Conservation (phyloP, 495 filamentous ascomycete species). For the Penicillium angulare region DNA sequence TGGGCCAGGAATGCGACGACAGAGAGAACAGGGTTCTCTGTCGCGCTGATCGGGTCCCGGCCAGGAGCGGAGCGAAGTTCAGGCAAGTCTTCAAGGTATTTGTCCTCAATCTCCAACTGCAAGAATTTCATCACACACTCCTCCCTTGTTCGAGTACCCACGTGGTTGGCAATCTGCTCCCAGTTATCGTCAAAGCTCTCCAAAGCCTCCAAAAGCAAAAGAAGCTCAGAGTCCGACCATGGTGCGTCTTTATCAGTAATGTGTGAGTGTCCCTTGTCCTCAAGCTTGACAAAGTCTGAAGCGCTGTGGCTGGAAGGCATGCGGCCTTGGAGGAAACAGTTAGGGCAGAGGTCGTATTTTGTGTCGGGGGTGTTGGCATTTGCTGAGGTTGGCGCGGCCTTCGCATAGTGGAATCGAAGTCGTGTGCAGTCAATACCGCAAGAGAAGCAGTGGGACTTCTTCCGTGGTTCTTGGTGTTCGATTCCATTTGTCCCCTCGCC, state of each 20-base stretch:
- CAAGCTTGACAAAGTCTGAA: constrained; percentile 79
- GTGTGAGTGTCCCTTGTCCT: constrained; percentile 74
- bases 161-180: constrained; percentile 86
- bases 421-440: constrained; percentile 93
- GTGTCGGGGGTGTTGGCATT: constrained; percentile 55
- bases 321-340: constrained; percentile 79
- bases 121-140: constrained; percentile 96
- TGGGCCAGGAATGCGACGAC: constrained; percentile 90
- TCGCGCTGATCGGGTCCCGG: constrained; percentile 79
- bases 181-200: constrained; percentile 94
- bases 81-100: constrained; percentile 76
- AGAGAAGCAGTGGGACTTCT: constrained; percentile 77
- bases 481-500: constrained; percentile 65
- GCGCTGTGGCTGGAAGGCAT: constrained; percentile 71
- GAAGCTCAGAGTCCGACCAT: constrained; percentile 86
- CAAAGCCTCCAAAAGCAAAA: constrained; percentile 82
- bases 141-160: constrained; percentile 87
- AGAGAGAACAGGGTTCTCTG: constrained; percentile 93
- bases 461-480: constrained; percentile 63
- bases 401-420: constrained; percentile 83
- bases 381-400: constrained; percentile 54
- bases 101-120: constrained; percentile 86
- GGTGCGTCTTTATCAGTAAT: constrained; percentile 76
- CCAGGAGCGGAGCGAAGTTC: constrained; percentile 66
- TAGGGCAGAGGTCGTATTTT: constrained; percentile 85